Evolutionary conservation across 768 basidiomycete genomes (phyloP).

Genomic region (Amanita rimosa): DNA sequence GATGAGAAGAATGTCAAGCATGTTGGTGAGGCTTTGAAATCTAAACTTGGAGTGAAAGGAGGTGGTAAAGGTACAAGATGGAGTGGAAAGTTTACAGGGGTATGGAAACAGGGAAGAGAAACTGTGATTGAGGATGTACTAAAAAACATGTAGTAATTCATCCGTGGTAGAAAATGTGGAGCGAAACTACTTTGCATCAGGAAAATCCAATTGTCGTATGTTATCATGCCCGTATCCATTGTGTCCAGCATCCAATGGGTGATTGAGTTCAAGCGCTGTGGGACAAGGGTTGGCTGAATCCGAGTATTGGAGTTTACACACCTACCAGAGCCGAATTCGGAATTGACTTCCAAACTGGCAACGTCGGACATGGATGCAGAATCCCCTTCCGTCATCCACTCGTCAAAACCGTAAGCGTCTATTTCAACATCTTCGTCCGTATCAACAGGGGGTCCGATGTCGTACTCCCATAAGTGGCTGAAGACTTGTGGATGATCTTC

Average conservation of each 20-base stretch:
- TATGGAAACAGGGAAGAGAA: conserved; percentile 46
- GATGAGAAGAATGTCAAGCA: conserved; percentile 50
- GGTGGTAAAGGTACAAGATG: conserved; percentile 69
- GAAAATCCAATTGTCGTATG: neutral
- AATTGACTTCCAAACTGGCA: neutral
- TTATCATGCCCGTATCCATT: neutral
- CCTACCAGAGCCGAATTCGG: neutral
- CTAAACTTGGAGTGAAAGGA: conserved; percentile 54
- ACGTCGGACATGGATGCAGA: conserved; percentile 18
- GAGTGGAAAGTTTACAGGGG: conserved; percentile 64
- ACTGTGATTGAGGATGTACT: conserved; percentile 27
- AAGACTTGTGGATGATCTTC: neutral
- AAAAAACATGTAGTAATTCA: conserved; percentile 7
- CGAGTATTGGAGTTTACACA: neutral
- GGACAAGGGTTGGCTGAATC: neutral
- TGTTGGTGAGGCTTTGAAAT: conserved; percentile 44
- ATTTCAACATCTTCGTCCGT: no score
- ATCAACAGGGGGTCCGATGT: no score
- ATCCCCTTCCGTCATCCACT: conserved; percentile 33
- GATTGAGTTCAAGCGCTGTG: neutral
- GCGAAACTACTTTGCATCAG: neutral
- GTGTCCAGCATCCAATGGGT: neutral
- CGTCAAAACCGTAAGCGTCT: conserved; percentile 12
- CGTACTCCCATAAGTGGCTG: no score
- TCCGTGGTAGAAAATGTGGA: neutral